Evolutionary conservation across 2,329 filamentous ascomycete genomes (phyloP).

Genomic region (Stagonosporopsis chrysanthemi): DNA sequence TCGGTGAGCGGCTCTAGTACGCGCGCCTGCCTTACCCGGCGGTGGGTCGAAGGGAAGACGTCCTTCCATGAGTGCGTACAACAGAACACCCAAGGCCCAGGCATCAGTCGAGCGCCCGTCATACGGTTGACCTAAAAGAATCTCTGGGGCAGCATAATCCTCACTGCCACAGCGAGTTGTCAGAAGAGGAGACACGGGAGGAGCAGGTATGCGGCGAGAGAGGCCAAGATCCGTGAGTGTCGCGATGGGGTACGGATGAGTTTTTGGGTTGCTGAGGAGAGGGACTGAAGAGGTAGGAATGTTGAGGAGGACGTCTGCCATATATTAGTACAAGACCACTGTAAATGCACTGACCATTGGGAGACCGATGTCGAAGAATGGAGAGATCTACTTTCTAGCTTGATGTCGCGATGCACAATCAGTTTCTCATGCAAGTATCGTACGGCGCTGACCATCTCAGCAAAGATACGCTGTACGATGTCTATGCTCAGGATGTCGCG

Average conservation of each 20-base stretch:
- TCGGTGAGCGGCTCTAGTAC: conserved; percentile 84
- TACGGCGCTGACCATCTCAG: conserved; percentile 85
- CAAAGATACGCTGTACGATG: conserved; percentile 84
- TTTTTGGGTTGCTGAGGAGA: conserved; percentile 71
- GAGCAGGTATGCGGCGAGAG: conserved; percentile 77
- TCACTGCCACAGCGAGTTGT: conserved; percentile 94
- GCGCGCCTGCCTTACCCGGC: conserved; percentile 77
- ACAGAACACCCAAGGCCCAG: conserved; percentile 91
- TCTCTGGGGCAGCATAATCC: conserved; percentile 96
- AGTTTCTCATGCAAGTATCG: conserved; percentile 82
- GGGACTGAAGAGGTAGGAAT: conserved; percentile 72
- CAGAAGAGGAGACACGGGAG: conserved; percentile 82
- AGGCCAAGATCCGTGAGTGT: conserved; percentile 93
- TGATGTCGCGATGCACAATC: conserved; percentile 97
- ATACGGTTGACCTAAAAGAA: conserved; percentile 93
- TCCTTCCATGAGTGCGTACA: conserved; percentile 94
- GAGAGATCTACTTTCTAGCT: conserved; percentile 83
- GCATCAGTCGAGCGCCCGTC: conserved; percentile 91
- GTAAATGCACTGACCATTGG: conserved; percentile 32
- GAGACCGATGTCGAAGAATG: conserved; percentile 19
- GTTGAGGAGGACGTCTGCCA: conserved; percentile 87
- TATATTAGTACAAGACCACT: conserved; percentile 39
- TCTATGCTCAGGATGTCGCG: conserved; percentile 70
- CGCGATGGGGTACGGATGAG: conserved; percentile 81
- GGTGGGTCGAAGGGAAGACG: conserved; percentile 90